These are phyloP conservation scores for Oldenlandia corymbosa DNA, from an alignment of 257 asterid species.

Conservation along the genomic window DNA sequence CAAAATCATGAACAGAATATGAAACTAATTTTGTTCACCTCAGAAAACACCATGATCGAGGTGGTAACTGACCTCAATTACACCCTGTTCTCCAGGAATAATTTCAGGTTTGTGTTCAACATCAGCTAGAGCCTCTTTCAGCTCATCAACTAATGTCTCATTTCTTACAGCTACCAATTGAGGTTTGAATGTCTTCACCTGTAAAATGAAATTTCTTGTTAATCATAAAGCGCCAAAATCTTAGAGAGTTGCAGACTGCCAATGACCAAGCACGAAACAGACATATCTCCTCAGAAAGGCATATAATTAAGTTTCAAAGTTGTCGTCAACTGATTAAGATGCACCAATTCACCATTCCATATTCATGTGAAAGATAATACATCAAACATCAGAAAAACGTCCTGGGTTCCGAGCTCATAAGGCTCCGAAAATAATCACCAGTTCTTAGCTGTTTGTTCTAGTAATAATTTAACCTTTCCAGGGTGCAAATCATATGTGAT, in stretches of 20 bases:
- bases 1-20: no score
- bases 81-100: slow-evolving; percentile 93
- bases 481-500: neutral
- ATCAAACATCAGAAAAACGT: neutral
- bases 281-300: neutral
- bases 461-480: neutral
- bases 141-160: slow-evolving; percentile 67
- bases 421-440: neutral
- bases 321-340: neutral
- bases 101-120: slow-evolving; percentile 79
- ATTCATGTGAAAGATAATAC: neutral
- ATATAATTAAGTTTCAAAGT: neutral
- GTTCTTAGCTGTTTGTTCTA: neutral
- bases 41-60: slow-evolving; percentile 3
- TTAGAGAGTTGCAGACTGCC: neutral
- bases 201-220: slow-evolving; percentile 18
- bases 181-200: slow-evolving; percentile 83
- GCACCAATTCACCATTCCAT: neutral
- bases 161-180: slow-evolving; percentile 75
- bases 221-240: slow-evolving; percentile 1
- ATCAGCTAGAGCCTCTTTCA: slow-evolving; percentile 81
- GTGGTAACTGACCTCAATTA: slow-evolving; percentile 61
- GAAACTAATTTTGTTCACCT: no score
- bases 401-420: neutral
- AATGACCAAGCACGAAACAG: slow-evolving; percentile 1